Evolutionary conservation across 1,284 basidiomycete species (phyloP), one percentile per base, ranked within the genome.

Genomic region (Leccinum subatratum): DNA sequence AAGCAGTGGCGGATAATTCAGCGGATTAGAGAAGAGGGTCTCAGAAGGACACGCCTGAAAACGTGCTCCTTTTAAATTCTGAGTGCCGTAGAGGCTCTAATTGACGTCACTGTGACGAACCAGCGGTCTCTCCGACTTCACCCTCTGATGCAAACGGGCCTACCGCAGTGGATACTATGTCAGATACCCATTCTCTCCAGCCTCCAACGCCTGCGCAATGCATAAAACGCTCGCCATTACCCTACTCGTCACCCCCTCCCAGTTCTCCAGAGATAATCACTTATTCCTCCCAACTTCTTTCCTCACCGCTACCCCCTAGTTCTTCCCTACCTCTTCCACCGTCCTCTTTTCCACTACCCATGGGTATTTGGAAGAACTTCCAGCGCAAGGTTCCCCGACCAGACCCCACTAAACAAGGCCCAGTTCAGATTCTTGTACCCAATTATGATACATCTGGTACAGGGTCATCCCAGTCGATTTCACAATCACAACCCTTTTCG

Each of bases 131-230:
- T 22, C 37, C 64, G 34, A 16, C 62, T 30, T 34, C 42, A 28
- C 63, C 32, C 37, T 64, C 66, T 20, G 68, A 63, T 32, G 34
- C n/a, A 22, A 65, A 64, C 9, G 62, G 32, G 1, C 62, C 62
- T 2, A 2, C 18, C 51, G 42, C 54, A 12, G 8, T 8, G 11
- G 68, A 69, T 62, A 30, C 48, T 3, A 32, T 37, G 1, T 64
- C 66, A 9, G 72, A 71, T 22, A 60, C 61, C 22, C 45, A 3
- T 59, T 75, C 75, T 51, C 64, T 69, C 58, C 77, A 68, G 54
- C 72, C 75, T 25, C 77, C 77, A 56, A 76, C 76, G 6, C 77
- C 77, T 14, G 71, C 77, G 3, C 75, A 77, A 63, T 71, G 74
- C 56, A 63, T 63, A 7, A 69, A 51, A 20, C 62, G 7, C 11